Evolutionary conservation across 345 rosid species (phyloP), one percentile per base, ranked within the genome.

Genomic region (Eucalyptus sp.): DNA sequence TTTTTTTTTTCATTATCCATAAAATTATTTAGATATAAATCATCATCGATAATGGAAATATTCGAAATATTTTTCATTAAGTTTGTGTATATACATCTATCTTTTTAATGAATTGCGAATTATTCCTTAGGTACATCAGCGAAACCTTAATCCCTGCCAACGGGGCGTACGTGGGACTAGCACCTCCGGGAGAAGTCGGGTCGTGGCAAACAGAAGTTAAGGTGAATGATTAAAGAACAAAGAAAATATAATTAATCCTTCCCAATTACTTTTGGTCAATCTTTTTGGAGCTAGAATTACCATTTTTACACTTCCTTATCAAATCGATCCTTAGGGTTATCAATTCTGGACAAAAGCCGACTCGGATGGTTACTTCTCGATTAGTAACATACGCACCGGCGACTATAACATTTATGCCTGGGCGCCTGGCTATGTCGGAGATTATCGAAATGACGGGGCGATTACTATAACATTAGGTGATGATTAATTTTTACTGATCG

Each of bases 201-300:
- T 95, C 98, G 10, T 97, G 99, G 99, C 98, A 96, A 92, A 90
- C 50, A 33, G 99, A 96, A 92, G 89, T 93, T 91, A 97, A 96
- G 93, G 98, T 93, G 76, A 41, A 41, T 20, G 48, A 20, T 37
- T 10, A 20, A 15, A 18, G 83, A 41, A 22, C 29, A 33, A 37
- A 20, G 83, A 76, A 76, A 6, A 76, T 37, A 37, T 41, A 68
- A 33, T 68, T 25, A 33, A 33, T 10, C 80, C 44, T 3, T 18
- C 80, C 43, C 44, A 37, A 9, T 68, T 33, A 17, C 25, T 1
- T 60, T 76, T 76, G 83, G 24, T 76, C 24, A 37, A 37, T 9
- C 5, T 3, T 5, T 3, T 31, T 20, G 58, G 48, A 2, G 14
- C 0, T 1, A 50, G 43, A 48, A 11, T 12, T 29, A 43, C 9